These are phyloP conservation scores for Termitomyces sp. DNA, from an alignment of 768 basidiomycete species.

Conservation along the genomic window DNA sequence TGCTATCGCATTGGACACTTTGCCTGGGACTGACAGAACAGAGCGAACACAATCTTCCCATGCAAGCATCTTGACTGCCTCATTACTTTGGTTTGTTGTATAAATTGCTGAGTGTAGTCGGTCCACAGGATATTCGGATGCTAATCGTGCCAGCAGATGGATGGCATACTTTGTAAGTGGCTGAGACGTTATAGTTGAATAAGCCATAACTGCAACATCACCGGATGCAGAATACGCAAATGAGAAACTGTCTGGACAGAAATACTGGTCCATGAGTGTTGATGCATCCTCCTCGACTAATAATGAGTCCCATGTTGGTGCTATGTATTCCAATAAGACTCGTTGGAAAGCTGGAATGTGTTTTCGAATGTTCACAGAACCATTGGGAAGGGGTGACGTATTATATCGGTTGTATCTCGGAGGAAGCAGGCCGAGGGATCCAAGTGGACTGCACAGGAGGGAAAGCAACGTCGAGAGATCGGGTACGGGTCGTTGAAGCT, in stretches of 20 bases:
- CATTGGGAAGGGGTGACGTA: constrained; percentile 27
- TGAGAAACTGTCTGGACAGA: constrained; percentile 61
- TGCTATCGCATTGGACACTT: constrained; percentile 67
- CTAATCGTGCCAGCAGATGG: constrained; percentile 47
- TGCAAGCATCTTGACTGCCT: constrained; percentile 24
- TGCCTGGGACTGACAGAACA: constrained; percentile 63
- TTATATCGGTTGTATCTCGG: constrained; percentile 46
- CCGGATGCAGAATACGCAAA: constrained; percentile 46
- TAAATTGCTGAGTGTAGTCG: constrained; percentile 54
- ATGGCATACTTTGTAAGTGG: constrained; percentile 46
- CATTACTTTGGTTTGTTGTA: constrained; percentile 13
- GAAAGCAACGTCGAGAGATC: constrained; percentile 47
- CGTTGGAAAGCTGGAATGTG: constrained; percentile 59
- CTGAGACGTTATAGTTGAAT: constrained; percentile 55
- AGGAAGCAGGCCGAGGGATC: constrained; percentile 51
- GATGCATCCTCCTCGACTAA: constrained; percentile 45
- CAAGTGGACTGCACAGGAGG: constrained; percentile 57
- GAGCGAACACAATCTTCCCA: constrained; percentile 81
- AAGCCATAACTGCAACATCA: constrained; percentile 52
- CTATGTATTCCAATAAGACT: constrained; percentile 53
- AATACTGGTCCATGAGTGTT: constrained; percentile 58
- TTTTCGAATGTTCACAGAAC: constrained; percentile 27
- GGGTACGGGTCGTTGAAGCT: constrained; percentile 40
- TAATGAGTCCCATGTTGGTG: constrained; percentile 61
- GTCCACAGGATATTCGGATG: constrained; percentile 62